Percentiles rank a stretch among this genome's conserved stretches.
Conservation (phyloP, 2,329 filamentous ascomycete genomes). For the Atkinsonella hypoxylon region DNA sequence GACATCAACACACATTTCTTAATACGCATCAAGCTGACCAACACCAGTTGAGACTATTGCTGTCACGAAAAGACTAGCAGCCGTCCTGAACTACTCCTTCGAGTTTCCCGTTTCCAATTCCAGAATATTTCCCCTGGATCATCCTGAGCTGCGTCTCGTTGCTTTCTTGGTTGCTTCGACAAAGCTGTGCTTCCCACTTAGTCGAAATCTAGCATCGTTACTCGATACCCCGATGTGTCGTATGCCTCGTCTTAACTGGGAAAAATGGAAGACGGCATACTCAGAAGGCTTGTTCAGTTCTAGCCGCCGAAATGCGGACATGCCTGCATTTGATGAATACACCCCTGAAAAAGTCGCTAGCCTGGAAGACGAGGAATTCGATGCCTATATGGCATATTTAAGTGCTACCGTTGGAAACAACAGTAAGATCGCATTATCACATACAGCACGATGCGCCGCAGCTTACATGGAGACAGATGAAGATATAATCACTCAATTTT, state of each 20-base stretch:
- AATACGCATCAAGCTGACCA: constrained; percentile 14
- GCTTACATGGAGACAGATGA: constrained; percentile 11
- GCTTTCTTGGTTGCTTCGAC: constrained; percentile 61
- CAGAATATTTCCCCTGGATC: constrained; percentile 37
- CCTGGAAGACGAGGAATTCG: constrained; percentile 49
- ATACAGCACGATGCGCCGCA: background rate
- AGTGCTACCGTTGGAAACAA: constrained; percentile 20
- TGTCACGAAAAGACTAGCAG: constrained; percentile 32
- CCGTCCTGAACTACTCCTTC: constrained; percentile 36
- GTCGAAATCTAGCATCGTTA: constrained; percentile 34
- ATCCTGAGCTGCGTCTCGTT: constrained; percentile 66
- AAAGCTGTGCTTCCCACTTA: constrained; percentile 71
- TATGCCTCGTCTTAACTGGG: constrained; percentile 52
- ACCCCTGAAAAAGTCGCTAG: constrained; percentile 49
- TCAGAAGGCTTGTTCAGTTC: constrained; percentile 18
- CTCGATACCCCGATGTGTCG: background rate
- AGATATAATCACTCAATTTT: constrained; percentile 21
- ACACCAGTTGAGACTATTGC: constrained; percentile 41
- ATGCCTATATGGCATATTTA: constrained; percentile 48
- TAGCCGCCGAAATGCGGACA: constrained; percentile 4
- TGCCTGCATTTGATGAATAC: constrained; percentile 35
- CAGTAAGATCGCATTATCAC: constrained; percentile 15
- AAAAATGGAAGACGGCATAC: constrained; percentile 46
- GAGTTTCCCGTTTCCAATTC: constrained; percentile 37
- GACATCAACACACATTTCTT: background rate